Evolutionary conservation across 306 rosid genomes (phyloP).

Genomic region (Medicago lupulina): DNA sequence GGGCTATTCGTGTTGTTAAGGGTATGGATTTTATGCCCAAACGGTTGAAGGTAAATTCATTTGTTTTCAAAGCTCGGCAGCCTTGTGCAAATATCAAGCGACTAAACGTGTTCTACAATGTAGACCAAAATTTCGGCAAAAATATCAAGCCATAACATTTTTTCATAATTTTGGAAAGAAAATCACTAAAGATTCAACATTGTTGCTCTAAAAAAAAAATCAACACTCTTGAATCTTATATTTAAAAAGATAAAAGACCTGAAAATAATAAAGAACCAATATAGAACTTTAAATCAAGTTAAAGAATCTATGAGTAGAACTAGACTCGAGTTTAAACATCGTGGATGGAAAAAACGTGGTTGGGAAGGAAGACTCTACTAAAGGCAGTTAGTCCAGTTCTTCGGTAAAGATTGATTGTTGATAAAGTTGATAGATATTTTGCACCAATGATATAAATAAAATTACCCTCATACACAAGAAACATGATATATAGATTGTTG

Average conservation of each 20-base stretch:
- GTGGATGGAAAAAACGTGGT: too few species aligned
- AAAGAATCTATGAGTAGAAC: background rate
- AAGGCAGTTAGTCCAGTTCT: too few species aligned
- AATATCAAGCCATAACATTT: background rate
- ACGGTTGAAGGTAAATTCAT: constrained; percentile 7
- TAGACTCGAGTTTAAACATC: too few species aligned
- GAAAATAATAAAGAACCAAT: too few species aligned
- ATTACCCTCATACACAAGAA: too few species aligned
- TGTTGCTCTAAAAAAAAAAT: background rate
- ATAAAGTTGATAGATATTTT: too few species aligned
- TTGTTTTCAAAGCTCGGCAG: background rate
- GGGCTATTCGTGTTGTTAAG: too few species aligned
- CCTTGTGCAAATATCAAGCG: background rate
- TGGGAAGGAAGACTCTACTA: too few species aligned
- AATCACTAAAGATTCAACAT: background rate
- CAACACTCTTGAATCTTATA: too few species aligned
- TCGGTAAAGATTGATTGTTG: background rate
- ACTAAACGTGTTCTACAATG: too few species aligned
- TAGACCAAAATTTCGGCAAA: too few species aligned
- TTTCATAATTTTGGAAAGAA: background rate
- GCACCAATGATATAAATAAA: background rate
- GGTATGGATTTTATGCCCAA: background rate
- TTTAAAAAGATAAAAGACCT: background rate
- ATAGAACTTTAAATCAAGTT: background rate
- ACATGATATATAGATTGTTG: too few species aligned